Conservation (phyloP, 1,284 basidiomycete genomes). For the Fomitopsis pinicola region DNA sequence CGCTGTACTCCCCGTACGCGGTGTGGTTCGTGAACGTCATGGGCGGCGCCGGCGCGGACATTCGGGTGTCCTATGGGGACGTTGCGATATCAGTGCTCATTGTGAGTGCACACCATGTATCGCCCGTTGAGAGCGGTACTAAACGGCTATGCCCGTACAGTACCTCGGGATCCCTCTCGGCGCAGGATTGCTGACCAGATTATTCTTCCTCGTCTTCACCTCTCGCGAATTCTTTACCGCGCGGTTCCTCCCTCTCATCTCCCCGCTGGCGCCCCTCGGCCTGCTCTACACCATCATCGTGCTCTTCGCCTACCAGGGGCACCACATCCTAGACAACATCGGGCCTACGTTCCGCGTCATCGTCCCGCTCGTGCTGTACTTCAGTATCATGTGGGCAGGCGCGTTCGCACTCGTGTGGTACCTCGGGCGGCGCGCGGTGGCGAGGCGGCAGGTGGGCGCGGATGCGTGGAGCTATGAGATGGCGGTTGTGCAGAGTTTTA, state of each 20-base stretch:
- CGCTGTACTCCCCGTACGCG: slow-evolving; percentile 74
- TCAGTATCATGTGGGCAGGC: slow-evolving; percentile 71
- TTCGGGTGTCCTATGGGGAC: slow-evolving; percentile 61
- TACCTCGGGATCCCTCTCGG: slow-evolving; percentile 71
- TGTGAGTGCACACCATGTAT: slow-evolving; percentile 29
- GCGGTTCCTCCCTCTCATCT: slow-evolving; percentile 66
- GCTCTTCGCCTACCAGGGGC: slow-evolving; percentile 69
- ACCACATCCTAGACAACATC: slow-evolving; percentile 61
- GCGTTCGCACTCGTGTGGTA: slow-evolving; percentile 57
- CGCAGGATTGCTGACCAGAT: slow-evolving; percentile 69
- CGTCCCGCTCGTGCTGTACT: slow-evolving; percentile 80
- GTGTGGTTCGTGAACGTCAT: slow-evolving; percentile 78
- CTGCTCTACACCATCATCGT: slow-evolving; percentile 76
- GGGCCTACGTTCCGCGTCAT: slow-evolving; percentile 74
- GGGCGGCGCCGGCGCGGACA: slow-evolving; percentile 34
- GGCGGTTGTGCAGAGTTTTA: slow-evolving; percentile 67
- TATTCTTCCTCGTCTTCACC: slow-evolving; percentile 45
- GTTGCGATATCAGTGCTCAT: slow-evolving; percentile 78
- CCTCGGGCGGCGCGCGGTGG: slow-evolving; percentile 25
- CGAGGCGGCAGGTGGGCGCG: slow-evolving; percentile 16
- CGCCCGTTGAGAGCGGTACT: not conserved
- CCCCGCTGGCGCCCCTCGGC: slow-evolving; percentile 68
- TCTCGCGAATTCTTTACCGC: slow-evolving; percentile 47
- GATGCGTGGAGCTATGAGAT: slow-evolving; percentile 56
- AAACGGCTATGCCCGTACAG: slow-evolving; percentile 27